Percentiles rank a stretch among this genome's conserved stretches.
phyloP scores from a whole-genome alignment of 352 stramenopile species.

The Phytophthora ohioensis region DNA sequence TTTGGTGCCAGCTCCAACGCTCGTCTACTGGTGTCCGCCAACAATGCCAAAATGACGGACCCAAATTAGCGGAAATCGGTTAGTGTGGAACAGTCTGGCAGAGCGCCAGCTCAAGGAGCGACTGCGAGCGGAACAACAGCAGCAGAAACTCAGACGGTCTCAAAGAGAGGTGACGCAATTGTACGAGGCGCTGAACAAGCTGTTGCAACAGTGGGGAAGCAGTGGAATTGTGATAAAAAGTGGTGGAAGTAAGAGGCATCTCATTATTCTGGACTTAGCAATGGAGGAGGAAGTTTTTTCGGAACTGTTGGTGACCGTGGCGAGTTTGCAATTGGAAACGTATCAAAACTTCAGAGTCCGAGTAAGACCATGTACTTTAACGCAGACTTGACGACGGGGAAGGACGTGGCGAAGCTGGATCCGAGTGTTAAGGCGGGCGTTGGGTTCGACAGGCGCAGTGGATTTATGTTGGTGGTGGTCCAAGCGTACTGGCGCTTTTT shows the following conservation, averaged over 20 bases:
- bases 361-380: background rate
- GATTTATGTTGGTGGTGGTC: background rate
- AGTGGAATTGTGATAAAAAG: no score
- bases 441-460: background rate
- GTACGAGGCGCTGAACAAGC: conserved; percentile 9
- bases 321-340: background rate
- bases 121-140: background rate
- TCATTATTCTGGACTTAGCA: no score
- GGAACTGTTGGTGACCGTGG: conserved; percentile 8
- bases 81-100: background rate
- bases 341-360: background rate
- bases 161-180: background rate
- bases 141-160: background rate
- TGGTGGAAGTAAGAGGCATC: no score
- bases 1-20: background rate
- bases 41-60: background rate
- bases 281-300: conserved; percentile 3
- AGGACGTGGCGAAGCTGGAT: background rate
- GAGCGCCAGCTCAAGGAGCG: background rate
- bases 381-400: background rate
- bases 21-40: no score
- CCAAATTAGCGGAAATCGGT: background rate
- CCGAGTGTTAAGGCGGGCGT: background rate
- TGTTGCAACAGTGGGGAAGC: background rate
- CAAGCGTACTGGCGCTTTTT: conserved; percentile 7